These are phyloP conservation scores for Hypoxylon fuscum DNA, from an alignment of 495 filamentous ascomycete species.

Conservation along the genomic window DNA sequence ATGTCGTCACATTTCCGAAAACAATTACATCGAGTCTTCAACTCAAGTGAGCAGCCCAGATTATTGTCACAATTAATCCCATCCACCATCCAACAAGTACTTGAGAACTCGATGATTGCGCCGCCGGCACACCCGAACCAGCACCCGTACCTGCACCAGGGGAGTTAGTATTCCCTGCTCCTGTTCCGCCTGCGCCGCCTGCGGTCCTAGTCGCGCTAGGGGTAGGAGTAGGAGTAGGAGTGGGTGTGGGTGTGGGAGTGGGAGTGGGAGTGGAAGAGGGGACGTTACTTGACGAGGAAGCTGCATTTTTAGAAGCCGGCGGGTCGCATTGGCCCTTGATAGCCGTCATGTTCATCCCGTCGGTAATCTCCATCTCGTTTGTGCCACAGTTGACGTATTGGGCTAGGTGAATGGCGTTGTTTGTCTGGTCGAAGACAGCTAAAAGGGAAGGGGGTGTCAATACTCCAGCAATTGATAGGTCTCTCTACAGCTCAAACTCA, in stretches of 20 bases:
- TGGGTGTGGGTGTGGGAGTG: no score
- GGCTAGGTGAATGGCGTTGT: slow-evolving; percentile 53
- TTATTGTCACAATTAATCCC: background rate
- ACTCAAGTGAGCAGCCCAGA: slow-evolving; percentile 10
- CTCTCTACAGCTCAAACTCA: slow-evolving; percentile 31
- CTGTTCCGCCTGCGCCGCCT: background rate
- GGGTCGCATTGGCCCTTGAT: slow-evolving; percentile 39
- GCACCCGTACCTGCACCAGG: slow-evolving; percentile 6
- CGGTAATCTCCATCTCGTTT: slow-evolving; percentile 42
- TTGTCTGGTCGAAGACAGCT: slow-evolving; percentile 60
- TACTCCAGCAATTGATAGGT: background rate
- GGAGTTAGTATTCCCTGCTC: slow-evolving; percentile 1
- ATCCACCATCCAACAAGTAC: slow-evolving; percentile 1
- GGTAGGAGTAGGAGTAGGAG: slow-evolving; percentile 3
- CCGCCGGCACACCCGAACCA: slow-evolving; percentile 1
- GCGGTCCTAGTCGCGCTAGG: background rate
- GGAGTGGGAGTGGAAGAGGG: background rate
- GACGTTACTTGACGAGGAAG: background rate
- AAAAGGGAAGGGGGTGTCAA: slow-evolving; percentile 2
- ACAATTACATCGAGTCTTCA: background rate
- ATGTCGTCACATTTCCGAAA: background rate
- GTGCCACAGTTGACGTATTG: slow-evolving; percentile 58
- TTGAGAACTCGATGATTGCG: slow-evolving; percentile 6
- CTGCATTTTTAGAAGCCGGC: slow-evolving; percentile 15
- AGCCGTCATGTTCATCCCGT: slow-evolving; percentile 20